A percentile compares a stretch with the other conserved stretches of the same genome.
Conservation (phyloP, 805 yeast genomes). For the Lipomyces sp. region DNA sequence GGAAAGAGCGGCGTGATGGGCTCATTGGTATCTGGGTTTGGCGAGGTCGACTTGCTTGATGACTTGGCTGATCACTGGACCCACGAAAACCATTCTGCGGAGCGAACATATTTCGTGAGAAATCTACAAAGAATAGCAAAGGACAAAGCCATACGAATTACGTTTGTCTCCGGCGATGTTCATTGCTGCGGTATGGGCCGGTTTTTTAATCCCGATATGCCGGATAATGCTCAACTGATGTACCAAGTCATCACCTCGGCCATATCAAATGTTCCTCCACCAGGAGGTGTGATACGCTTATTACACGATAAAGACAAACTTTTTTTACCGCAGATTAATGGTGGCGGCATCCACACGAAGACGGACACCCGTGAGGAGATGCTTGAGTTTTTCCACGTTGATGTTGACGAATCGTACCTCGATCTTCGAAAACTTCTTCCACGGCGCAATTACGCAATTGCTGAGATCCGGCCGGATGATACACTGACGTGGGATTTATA, state of each 20-base stretch:
- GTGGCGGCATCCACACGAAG: background rate
- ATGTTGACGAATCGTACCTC: conserved; percentile 27
- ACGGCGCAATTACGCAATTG: conserved; percentile 26
- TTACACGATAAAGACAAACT: conserved; percentile 71
- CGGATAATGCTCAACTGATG: conserved; percentile 60
- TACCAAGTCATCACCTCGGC: conserved; percentile 73
- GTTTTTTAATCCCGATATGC: conserved; percentile 54
- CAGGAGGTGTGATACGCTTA: conserved; percentile 74
- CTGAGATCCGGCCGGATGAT: conserved; percentile 7
- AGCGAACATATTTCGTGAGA: conserved; percentile 68
- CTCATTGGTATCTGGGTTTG: conserved; percentile 86
- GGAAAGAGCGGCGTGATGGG: conserved; percentile 46
- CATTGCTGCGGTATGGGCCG: conserved; percentile 85
- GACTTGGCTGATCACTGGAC: conserved; percentile 98
- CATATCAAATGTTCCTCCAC: conserved; percentile 89
- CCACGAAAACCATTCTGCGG: conserved; percentile 77
- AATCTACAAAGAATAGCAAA: conserved; percentile 66
- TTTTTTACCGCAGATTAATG: conserved; percentile 22
- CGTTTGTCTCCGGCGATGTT: conserved; percentile 90
- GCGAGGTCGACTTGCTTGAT: conserved; percentile 84
- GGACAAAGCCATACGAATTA: conserved; percentile 61
- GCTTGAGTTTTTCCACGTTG: conserved; percentile 27
- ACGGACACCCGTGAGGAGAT: conserved; percentile 29
- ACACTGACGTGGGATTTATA: conserved; percentile 26
- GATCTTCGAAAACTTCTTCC: conserved; percentile 15